phyloP scores from a whole-genome alignment of 495 filamentous ascomycete species.

The Bathelium albidoporum region DNA sequence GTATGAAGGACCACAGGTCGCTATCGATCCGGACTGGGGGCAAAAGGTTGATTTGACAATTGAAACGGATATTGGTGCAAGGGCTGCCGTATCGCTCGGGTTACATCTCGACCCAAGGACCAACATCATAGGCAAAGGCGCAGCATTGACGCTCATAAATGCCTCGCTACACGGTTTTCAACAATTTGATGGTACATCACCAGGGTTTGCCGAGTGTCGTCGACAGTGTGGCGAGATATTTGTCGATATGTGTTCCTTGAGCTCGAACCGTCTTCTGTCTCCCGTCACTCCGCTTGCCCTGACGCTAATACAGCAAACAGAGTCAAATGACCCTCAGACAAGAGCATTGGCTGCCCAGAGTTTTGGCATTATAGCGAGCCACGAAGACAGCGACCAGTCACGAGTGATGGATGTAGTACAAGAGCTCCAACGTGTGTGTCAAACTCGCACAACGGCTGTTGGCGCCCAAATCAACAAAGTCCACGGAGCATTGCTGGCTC shows the following conservation, averaged over 20 bases:
- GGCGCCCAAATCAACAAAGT: conserved; percentile 50
- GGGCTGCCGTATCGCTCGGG: conserved; percentile 42
- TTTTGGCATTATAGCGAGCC: conserved; percentile 69
- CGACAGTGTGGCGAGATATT: conserved; percentile 42
- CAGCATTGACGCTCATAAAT: conserved; percentile 32
- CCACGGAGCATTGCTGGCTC: conserved; percentile 49
- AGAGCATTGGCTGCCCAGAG: conserved; percentile 54
- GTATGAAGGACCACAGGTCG: conserved; percentile 38
- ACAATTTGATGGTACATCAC: conserved; percentile 19
- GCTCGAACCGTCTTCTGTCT: conserved; percentile 43
- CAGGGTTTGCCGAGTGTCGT: neutral
- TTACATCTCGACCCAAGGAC: neutral
- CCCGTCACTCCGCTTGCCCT: conserved; percentile 17
- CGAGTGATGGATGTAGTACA: conserved; percentile 33
- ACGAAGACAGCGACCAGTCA: conserved; percentile 37
- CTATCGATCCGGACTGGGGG: conserved; percentile 77
- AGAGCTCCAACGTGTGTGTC: conserved; percentile 33
- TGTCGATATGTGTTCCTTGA: conserved; percentile 56
- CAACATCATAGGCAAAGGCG: neutral
- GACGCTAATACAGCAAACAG: conserved; percentile 37
- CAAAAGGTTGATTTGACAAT: conserved; percentile 60
- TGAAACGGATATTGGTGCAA: conserved; percentile 50
- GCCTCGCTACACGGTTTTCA: conserved; percentile 33
- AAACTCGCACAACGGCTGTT: conserved; percentile 46
- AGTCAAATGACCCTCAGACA: conserved; percentile 57